These are phyloP conservation scores for Antrodiella citrinella DNA, from an alignment of 768 basidiomycete species.

Conservation along the genomic window DNA sequence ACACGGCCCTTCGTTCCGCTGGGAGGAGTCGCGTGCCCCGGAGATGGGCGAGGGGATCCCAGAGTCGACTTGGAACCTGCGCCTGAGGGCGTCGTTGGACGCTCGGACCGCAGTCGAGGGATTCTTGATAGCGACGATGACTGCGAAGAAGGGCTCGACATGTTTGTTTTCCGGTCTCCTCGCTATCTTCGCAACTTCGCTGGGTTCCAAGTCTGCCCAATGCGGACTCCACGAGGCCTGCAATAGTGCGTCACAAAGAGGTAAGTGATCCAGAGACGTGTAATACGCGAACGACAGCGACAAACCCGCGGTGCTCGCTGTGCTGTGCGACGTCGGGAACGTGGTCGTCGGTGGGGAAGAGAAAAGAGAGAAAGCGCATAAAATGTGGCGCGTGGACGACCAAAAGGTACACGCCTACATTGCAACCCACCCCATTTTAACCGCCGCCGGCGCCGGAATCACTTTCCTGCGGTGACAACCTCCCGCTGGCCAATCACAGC, in stretches of 20 bases:
- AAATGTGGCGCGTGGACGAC: too few species aligned
- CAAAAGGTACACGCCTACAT: too few species aligned
- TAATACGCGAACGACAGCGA: background rate
- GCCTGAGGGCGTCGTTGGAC: background rate
- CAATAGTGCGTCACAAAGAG: too few species aligned
- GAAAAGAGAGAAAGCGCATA: background rate
- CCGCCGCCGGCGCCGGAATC: too few species aligned
- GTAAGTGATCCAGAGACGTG: background rate
- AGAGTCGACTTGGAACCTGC: background rate
- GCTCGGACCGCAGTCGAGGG: background rate
- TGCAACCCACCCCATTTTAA: too few species aligned
- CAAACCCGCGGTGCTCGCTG: background rate
- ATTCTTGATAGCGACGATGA: background rate
- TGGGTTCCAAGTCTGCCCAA: background rate
- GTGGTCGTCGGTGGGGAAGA: background rate
- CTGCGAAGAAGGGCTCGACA: too few species aligned
- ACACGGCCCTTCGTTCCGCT: background rate
- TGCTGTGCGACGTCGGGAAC: background rate
- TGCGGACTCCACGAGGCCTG: background rate
- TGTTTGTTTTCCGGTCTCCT: too few species aligned
- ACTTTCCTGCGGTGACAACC: too few species aligned
- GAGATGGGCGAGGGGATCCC: background rate
- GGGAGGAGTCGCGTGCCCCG: background rate
- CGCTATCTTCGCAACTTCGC: too few species aligned
- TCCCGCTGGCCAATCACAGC: too few species aligned